These are phyloP conservation scores for Suzukiozyma palmioleophila DNA, from an alignment of 1,139 yeast species.

Conservation along the genomic window DNA sequence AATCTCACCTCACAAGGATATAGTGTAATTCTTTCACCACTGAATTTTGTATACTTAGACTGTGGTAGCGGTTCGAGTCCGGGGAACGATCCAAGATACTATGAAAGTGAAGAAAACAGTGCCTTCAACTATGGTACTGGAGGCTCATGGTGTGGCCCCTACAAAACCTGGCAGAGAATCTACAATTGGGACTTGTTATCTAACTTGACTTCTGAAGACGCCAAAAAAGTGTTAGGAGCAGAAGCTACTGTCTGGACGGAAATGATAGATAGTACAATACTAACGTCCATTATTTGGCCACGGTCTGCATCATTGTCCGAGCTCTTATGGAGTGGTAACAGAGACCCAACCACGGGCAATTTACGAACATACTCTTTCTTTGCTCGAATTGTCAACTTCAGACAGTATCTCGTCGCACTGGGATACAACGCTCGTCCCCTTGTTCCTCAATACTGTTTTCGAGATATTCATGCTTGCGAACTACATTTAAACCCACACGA, in stretches of 20 bases:
- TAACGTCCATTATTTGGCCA: conserved; percentile 44
- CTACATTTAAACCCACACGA: conserved; percentile 14
- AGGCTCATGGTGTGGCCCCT: conserved; percentile 49
- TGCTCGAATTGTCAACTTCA: conserved; percentile 37
- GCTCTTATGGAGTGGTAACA: conserved; percentile 44
- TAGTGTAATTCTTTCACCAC: conserved; percentile 40
- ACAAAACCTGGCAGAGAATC: conserved; percentile 47
- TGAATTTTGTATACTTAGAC: conserved; percentile 38
- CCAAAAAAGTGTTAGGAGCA: conserved; percentile 36
- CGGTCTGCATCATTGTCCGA: conserved; percentile 47
- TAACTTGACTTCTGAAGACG: conserved; percentile 30
- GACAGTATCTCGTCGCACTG: conserved; percentile 39
- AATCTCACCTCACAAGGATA: conserved; percentile 33
- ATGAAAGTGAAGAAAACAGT: conserved; percentile 19
- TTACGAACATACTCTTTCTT: conserved; percentile 31
- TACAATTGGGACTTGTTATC: conserved; percentile 35
- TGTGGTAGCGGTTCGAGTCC: conserved; percentile 45
- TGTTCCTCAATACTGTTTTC: conserved; percentile 37
- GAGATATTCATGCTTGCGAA: conserved; percentile 42
- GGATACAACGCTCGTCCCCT: conserved; percentile 39
- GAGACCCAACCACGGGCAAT: conserved; percentile 22
- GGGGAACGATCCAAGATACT: conserved; percentile 34
- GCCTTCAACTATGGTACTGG: conserved; percentile 30
- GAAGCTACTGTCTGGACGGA: conserved; percentile 47
- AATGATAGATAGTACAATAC: conserved; percentile 34